Evolutionary conservation across 2,329 filamentous ascomycete species (phyloP).

Genomic region (Pochonia chlamydosporia): DNA sequence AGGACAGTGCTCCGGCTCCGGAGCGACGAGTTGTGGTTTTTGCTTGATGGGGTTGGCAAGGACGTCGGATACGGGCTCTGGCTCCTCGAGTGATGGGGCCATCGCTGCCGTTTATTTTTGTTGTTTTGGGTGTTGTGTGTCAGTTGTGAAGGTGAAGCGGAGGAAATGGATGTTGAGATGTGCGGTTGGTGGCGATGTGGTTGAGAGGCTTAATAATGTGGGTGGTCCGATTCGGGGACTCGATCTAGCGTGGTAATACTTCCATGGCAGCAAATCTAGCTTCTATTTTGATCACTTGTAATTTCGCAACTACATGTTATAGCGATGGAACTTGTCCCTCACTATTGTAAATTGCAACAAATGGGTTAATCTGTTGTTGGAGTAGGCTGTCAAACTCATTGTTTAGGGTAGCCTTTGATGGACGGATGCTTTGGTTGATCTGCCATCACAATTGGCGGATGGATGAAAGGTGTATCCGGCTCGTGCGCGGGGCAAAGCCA

Average conservation of each 20-base stretch:
- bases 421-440: too few relatives aligned
- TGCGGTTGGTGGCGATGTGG: constrained; percentile 6
- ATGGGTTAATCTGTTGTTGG: too few relatives aligned
- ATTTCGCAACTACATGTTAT: too few relatives aligned
- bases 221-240: background rate
- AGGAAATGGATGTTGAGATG: background rate
- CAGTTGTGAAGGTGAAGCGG: background rate
- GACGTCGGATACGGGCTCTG: constrained; percentile 60
- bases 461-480: too few relatives aligned
- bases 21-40: constrained; percentile 81
- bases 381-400: too few relatives aligned
- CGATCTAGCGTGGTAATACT: too few relatives aligned
- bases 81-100: constrained; percentile 76
- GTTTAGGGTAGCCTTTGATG: background rate
- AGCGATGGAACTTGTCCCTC: too few relatives aligned
- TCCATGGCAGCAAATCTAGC: too few relatives aligned
- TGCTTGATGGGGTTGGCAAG: constrained; percentile 70
- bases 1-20: constrained; percentile 94
- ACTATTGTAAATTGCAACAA: too few relatives aligned
- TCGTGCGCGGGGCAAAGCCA: too few relatives aligned
- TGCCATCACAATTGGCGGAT: too few relatives aligned
- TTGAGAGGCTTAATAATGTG: constrained; percentile 15
- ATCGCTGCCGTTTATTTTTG: constrained; percentile 39
- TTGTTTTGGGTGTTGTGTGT: background rate
- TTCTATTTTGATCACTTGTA: too few relatives aligned